phyloP scores from a whole-genome alignment of 495 filamentous ascomycete species.

The Schizothecium vesticola region DNA sequence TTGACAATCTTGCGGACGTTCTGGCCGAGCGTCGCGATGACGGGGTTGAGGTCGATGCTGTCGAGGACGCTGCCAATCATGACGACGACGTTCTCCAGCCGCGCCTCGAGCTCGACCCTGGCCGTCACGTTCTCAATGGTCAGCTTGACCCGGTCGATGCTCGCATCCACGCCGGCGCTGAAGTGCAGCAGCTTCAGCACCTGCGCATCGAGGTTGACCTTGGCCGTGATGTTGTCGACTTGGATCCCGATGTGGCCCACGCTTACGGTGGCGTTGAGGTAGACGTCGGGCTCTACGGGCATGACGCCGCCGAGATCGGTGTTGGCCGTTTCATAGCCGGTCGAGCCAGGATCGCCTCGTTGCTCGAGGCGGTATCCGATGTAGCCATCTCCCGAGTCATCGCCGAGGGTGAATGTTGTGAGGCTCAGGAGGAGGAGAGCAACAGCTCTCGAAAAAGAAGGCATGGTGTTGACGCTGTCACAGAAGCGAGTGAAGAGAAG shows the following conservation, averaged over 20 bases:
- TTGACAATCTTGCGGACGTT: constrained; percentile 44
- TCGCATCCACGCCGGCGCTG: constrained; percentile 51
- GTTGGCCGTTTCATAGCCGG: constrained; percentile 46
- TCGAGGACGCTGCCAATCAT: constrained; percentile 50
- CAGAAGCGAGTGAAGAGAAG: constrained; percentile 11
- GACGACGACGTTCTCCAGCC: constrained; percentile 49
- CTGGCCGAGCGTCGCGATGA: constrained; percentile 48
- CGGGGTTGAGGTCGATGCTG: constrained; percentile 53
- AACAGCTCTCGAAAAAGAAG: constrained; percentile 20
- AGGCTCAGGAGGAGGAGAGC: constrained; percentile 26
- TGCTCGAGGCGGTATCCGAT: constrained; percentile 49
- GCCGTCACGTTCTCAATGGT: constrained; percentile 51
- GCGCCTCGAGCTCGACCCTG: constrained; percentile 52
- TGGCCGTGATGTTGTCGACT: constrained; percentile 54
- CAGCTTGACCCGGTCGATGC: constrained; percentile 48
- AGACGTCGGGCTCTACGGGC: constrained; percentile 47
- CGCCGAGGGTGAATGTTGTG: background rate
- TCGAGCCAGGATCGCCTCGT: constrained; percentile 43
- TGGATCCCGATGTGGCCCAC: constrained; percentile 49
- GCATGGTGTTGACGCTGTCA: background rate
- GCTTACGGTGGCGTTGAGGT: constrained; percentile 49
- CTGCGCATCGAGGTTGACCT: constrained; percentile 54
- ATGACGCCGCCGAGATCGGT: constrained; percentile 38
- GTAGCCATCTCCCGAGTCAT: constrained; percentile 37
- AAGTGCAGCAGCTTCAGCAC: constrained; percentile 51